Conservation (phyloP, 345 rosid species). For the Citrus mangshanensis region DNA sequence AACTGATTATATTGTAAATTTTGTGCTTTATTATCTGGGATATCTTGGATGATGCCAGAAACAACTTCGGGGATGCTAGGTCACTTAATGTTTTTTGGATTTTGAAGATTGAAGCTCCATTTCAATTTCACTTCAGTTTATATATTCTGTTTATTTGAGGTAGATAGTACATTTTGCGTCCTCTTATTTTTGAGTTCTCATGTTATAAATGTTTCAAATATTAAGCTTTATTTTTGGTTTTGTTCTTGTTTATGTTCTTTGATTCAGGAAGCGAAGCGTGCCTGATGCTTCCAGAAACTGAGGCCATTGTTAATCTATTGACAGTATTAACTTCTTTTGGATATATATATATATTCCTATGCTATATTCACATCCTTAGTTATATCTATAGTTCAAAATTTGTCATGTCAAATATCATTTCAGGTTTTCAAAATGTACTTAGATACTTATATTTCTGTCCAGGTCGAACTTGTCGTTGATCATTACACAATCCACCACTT, state of each 20-base stretch:
- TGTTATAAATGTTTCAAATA: neutral
- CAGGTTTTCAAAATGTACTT: neutral
- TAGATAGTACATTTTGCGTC: neutral
- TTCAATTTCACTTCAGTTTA: neutral
- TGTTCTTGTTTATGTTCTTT: neutral
- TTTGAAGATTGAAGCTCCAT: neutral
- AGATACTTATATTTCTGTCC: neutral
- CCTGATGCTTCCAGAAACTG: neutral
- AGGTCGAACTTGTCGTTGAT: neutral
- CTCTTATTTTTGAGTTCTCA: neutral
- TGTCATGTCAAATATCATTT: neutral
- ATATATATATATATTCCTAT: neutral
- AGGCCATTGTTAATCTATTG: neutral
- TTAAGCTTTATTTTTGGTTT: neutral
- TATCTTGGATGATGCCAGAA: slow-evolving; percentile 1
- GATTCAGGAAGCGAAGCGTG: neutral
- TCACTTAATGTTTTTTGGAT: neutral
- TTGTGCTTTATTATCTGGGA: neutral
- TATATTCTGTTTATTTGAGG: too few relatives aligned
- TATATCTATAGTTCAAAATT: neutral
- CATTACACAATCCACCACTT: neutral
- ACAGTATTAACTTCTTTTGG: neutral
- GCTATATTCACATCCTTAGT: neutral
- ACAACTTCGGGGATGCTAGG: neutral
- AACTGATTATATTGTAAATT: neutral